Percentiles rank a stretch among this genome's conserved stretches.
These are phyloP conservation scores for Tolypocladium nubicola DNA, from an alignment of 2,329 filamentous ascomycete genomes.

Conservation along the genomic window DNA sequence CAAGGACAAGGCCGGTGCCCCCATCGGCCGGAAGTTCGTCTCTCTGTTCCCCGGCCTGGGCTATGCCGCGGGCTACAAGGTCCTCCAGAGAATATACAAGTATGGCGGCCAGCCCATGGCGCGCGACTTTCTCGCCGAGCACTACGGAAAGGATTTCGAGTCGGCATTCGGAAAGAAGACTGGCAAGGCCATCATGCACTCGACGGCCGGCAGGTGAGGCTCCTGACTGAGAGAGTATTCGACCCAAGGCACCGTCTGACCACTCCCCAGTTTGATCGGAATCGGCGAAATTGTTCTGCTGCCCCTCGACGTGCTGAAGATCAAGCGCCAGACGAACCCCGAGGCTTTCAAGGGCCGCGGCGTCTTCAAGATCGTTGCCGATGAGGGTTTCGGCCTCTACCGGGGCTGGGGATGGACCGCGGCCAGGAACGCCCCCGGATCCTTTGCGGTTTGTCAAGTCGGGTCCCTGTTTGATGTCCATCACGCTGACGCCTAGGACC, in stretches of 20 bases:
- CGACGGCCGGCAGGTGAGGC: conserved; percentile 74
- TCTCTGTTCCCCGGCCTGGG: conserved; percentile 94
- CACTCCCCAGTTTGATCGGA: conserved; percentile 64
- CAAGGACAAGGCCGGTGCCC: conserved; percentile 70
- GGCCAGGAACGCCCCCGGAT: conserved; percentile 90
- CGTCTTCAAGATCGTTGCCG: conserved; percentile 76
- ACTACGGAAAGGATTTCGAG: conserved; percentile 81
- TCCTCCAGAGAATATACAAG: conserved; percentile 96
- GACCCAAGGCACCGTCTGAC: conserved; percentile 7
- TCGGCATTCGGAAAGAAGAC: conserved; percentile 88
- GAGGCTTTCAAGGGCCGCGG: conserved; percentile 94
- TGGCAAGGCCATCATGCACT: conserved; percentile 96
- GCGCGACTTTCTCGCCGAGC: conserved; percentile 71
- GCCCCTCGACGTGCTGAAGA: conserved; percentile 94
- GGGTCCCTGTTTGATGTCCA: background rate
- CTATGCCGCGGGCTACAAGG: conserved; percentile 96
- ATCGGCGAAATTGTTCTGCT: conserved; percentile 95
- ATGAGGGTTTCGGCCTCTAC: conserved; percentile 94
- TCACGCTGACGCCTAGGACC: background rate
- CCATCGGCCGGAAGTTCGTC: conserved; percentile 69
- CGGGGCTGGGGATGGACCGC: conserved; percentile 97
- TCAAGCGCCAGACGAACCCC: conserved; percentile 98
- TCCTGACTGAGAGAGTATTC: background rate
- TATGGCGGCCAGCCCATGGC: conserved; percentile 95
- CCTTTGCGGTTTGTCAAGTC: conserved; percentile 69